phyloP scores from a whole-genome alignment of 1,284 basidiomycete genomes.

The Cutaneotrichosporon arboriforme region DNA sequence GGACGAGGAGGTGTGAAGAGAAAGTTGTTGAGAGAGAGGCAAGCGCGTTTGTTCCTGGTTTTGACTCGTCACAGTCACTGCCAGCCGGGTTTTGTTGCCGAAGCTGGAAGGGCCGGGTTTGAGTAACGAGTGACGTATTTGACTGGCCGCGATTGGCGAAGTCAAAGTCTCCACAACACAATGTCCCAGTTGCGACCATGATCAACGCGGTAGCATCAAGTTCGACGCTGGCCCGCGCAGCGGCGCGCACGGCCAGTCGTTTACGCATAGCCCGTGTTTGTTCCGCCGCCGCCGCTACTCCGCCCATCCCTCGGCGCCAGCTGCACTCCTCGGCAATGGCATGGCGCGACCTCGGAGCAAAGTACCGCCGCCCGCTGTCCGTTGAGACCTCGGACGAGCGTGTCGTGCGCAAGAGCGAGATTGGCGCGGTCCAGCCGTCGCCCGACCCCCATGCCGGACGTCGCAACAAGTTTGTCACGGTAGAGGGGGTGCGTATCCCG shows the following conservation, averaged over 20 bases:
- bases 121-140: too few species aligned
- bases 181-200: neutral
- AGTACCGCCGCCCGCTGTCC: conserved; percentile 8
- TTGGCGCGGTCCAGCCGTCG: neutral
- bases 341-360: conserved; percentile 11
- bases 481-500: conserved; percentile 35
- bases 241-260: too few species aligned
- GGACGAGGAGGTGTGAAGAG: neutral
- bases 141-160: neutral
- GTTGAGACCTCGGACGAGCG: neutral
- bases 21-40: neutral
- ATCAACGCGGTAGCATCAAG: neutral
- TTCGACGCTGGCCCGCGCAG: too few species aligned
- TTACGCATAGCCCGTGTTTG: too few species aligned
- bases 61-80: neutral
- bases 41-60: too few species aligned
- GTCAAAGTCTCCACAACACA: neutral
- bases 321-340: neutral
- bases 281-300: too few species aligned
- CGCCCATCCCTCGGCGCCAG: neutral
- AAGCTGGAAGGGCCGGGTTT: too few species aligned
- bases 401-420: too few species aligned
- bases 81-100: too few species aligned
- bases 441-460: neutral
- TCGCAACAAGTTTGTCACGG: conserved; percentile 22